Base-by-base conservation (phyloP, 2,329 filamentous ascomycete species). In the Allantophomopsis lycopodina region DNA sequence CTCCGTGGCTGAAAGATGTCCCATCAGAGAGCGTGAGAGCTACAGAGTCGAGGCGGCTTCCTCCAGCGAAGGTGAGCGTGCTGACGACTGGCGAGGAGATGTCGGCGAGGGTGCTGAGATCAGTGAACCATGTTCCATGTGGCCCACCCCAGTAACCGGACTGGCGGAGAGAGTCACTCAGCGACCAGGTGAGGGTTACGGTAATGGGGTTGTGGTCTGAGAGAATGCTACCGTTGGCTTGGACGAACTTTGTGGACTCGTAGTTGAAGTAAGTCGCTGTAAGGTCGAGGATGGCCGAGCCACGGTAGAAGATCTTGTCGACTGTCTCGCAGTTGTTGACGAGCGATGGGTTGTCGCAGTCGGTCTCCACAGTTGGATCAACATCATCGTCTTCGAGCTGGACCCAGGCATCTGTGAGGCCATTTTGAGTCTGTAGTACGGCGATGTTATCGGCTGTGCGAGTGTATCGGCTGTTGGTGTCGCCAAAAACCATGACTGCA, bases 401-500 rank as follows among this genome's bases (percentile, higher is more conserved):
- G 11, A 82, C 61, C 73, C 76, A 82, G 0, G 65, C 54, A 52
- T 83, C 76, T 0, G 55, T 65, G 54, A 82, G 58, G 28, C 62
- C 63, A 39, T 69, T 71, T 42, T 68, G 60, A 7, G 58, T 59
- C n/a, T 58, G 50, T 44, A 78, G 69, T 39, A 73, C 47, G 5
- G 55, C 56, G 37, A 73, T 66, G 31, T 66, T 68, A 54, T 79
- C 72, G 7, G 55, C 62, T 2, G 64, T 52, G 13, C 71, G 68
- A 2, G 73, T 76, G 58, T 80, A 82, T 15, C 75, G 69, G 42
- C 68, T 69, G 58, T 82, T 83, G 16, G 71, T 75, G 55, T 83
- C 77, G 37, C 78, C 78, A 42, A 68, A 73, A 10, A 82, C 62
- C 21, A 83, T 53, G 1, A 82, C 76, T 1, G 77, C 65, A 45